Base-by-base conservation (phyloP, 495 filamentous ascomycete species). In the Penicillium lividum region DNA sequence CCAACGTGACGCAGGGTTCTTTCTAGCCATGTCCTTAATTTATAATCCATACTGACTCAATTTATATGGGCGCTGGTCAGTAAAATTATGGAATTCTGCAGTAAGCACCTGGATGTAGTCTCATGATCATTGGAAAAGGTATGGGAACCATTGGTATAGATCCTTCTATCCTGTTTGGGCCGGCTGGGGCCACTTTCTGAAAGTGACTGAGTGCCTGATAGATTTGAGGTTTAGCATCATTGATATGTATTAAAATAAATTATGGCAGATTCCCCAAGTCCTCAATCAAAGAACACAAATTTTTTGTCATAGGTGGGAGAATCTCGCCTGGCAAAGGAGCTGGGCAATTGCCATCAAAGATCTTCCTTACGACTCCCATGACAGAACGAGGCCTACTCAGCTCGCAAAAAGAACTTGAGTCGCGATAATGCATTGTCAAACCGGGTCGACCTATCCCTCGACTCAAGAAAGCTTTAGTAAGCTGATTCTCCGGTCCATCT, bases 221-320 rank as follows among this genome's bases (percentile, higher is more conserved):
- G 22, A 22, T 22, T 22, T 2, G 22, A 22, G 22, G 22, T 22
- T 22, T 22, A 22, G 22, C 22, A 22, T 22, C 22, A 22, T 22
- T 22, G 22, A 22, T 1, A 22, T 22, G 22, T 22, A 22, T 22
- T 2, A 22, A 22, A 22, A 22, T 2, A 1, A 1, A 55, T 56
- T 34, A 64, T 49, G 54, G 58, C 6, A 64, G 51, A 36, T 55
- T 64, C 10, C 77, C 78, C 53, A 82, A 46, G 53, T 82, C 78
- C 55, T 79, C 78, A 61, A 85, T 74, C 57, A 86, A 59, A 22
- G 77, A 62, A 54, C 82, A 73, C 15, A 85, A 67, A 59, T 84
- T 86, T 51, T 83, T 80, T 31, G 81, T 75, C 49, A 82, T 61
- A 13, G 78, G 78, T 30, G 79, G 76, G 31, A 64, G 30, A 27